phyloP scores from a whole-genome alignment of 75 land plant species.

The Selaginella moellendorffii region DNA sequence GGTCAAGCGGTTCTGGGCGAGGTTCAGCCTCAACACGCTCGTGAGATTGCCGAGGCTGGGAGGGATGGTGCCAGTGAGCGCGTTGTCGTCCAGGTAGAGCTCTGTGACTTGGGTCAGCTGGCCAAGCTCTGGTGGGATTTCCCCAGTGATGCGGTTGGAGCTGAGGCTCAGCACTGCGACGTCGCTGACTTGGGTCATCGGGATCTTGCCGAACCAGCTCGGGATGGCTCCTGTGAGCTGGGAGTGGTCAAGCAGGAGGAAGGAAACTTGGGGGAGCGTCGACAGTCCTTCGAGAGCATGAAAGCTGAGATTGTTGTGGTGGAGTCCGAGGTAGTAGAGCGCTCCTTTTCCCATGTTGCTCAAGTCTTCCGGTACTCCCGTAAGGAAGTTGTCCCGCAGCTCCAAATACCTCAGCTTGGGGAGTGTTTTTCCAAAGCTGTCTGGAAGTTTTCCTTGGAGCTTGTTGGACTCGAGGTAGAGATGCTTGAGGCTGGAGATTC shows the following conservation, averaged over 20 bases:
- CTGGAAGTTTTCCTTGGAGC: neutral
- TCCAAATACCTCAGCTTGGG: too few species aligned
- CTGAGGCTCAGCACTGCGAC: too few species aligned
- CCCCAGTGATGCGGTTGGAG: too few species aligned
- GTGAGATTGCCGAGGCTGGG: neutral
- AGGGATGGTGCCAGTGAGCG: neutral
- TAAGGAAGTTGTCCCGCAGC: too few species aligned
- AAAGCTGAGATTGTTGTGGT: too few species aligned
- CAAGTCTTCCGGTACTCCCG: too few species aligned
- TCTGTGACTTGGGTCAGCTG: neutral
- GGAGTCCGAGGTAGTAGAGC: too few species aligned
- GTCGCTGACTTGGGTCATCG: too few species aligned
- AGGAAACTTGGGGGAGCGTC: too few species aligned
- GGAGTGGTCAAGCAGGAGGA: constrained; percentile 8
- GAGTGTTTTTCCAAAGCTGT: neutral
- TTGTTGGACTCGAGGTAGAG: neutral
- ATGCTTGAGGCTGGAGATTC: neutral
- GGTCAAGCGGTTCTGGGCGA: neutral
- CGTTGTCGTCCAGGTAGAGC: neutral
- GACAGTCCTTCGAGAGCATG: too few species aligned
- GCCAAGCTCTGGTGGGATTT: neutral
- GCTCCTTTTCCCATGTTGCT: too few species aligned
- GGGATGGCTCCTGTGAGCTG: neutral
- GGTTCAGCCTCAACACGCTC: neutral
- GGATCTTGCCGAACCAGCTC: too few species aligned